Base-by-base conservation (phyloP, 768 basidiomycete species). In the Lactarius pseudohatsudake region DNA sequence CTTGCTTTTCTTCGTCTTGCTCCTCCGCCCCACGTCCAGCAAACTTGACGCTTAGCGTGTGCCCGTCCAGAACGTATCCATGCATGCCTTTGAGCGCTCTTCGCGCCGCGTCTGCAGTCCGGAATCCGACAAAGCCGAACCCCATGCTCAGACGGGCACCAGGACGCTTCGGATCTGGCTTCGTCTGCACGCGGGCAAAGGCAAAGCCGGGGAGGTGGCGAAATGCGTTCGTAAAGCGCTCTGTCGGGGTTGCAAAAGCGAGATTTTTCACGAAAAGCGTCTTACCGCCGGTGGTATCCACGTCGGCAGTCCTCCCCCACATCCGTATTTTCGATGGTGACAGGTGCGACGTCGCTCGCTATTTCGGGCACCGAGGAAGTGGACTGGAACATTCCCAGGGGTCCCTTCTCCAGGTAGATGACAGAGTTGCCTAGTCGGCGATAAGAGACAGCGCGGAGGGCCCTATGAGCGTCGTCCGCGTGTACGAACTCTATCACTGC, bases 181-280 rank as follows among this genome's bases (percentile, higher is more conserved):
- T 98, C 41, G 87, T 96, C 75, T 98, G 94, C 7, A 98, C 85
- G 18, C 92, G 88, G 26, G 94, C 92, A 74, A 96, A 98, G 0
- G 84, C 80, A 76, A 94, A 97, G 9, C 84, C 87, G 2, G 92
- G 88, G 0, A 98, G 80, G 66, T 87, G 81, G 38, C 85, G 81
- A 74, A 96, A 92, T 40, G 90, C 81, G 56, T 85, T 80, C 4
- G 78, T 78, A 16, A 99, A 81, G 28, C 87, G 83, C 65, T 90
- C 89, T 38, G 87, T 80, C 0, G 93, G 90, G 38, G 96, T 98
- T n/a, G 85, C 81, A 78, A 98, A 98, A n/a, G 93, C 82, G 50
- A 99, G 79, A 72, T 98, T 98, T 85, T 98, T 98, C 77, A 98
- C 82, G 76, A 94, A 98, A 16, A 98, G 83, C 18, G 96, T 98